These are phyloP conservation scores for Leishmania amazonensis DNA, from an alignment of 208 protist species.

Conservation along the genomic window DNA sequence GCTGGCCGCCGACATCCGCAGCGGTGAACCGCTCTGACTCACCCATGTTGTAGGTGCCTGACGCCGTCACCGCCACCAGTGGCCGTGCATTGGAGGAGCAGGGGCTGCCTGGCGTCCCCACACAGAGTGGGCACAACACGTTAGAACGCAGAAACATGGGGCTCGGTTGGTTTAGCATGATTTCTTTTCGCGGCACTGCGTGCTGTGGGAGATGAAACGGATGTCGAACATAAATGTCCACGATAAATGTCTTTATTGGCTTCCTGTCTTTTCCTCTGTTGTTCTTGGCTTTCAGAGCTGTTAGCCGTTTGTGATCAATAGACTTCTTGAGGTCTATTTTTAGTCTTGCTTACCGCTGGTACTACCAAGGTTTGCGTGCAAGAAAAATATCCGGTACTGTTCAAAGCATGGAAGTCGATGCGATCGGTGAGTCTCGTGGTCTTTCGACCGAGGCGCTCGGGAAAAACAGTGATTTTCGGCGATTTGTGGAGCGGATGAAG, in stretches of 20 bases:
- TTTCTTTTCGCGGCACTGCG: not conserved
- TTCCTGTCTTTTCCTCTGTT: not conserved
- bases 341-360: not conserved
- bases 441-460: constrained; percentile 23
- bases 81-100: not conserved
- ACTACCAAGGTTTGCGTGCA: too few relatives aligned
- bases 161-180: not conserved
- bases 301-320: not conserved
- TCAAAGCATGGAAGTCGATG: constrained; percentile 6
- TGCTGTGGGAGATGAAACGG: not conserved
- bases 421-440: not conserved
- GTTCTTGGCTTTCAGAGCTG: not conserved
- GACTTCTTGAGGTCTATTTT: not conserved
- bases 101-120: not conserved
- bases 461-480: constrained; percentile 34
- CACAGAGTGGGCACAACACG: not conserved
- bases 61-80: not conserved
- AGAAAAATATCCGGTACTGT: constrained; percentile 3
- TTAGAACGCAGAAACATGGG: too few relatives aligned
- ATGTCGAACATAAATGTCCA: too few relatives aligned
- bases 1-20: not conserved
- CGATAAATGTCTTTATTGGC: not conserved
- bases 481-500: constrained; percentile 35
- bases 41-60: not conserved
- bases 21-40: not conserved